Conservation (phyloP, 1,139 yeast genomes). For the Saccharomyces hybrid region DNA sequence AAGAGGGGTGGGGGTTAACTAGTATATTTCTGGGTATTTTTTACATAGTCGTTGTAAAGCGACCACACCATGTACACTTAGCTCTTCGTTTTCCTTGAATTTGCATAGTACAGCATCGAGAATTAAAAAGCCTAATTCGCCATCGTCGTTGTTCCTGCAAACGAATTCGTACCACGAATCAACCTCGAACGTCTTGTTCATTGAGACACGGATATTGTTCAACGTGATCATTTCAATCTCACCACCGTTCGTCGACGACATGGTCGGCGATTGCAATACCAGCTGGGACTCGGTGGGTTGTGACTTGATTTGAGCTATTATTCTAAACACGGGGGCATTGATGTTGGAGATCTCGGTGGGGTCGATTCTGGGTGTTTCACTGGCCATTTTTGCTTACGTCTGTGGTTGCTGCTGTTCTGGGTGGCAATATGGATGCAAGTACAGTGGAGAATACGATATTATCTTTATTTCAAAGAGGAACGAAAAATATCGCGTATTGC, state of each 20-base stretch:
- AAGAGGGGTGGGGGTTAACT: neutral
- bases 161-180: constrained; percentile 32
- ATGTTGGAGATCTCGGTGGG: constrained; percentile 25
- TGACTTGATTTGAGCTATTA: constrained; percentile 29
- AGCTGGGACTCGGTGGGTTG: constrained; percentile 28
- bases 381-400: constrained; percentile 20
- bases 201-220: constrained; percentile 23
- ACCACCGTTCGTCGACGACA: constrained; percentile 9
- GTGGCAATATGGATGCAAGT: neutral
- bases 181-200: constrained; percentile 20
- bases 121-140: constrained; percentile 29
- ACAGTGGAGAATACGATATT: neutral
- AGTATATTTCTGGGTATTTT: constrained; percentile 29
- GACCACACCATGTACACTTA: constrained; percentile 29
- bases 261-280: constrained; percentile 24
- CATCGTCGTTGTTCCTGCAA: constrained; percentile 29
- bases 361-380: constrained; percentile 31
- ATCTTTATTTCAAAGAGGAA: neutral
- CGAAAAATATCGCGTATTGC: neutral
- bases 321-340: constrained; percentile 26
- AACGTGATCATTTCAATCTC: constrained; percentile 26
- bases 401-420: neutral
- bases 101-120: constrained; percentile 29
- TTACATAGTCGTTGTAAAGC: constrained; percentile 26
- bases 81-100: constrained; percentile 23